Evolutionary conservation across 306 rosid genomes (phyloP), one percentile per base, ranked within the genome.

Genomic region (Neltuma alba): DNA sequence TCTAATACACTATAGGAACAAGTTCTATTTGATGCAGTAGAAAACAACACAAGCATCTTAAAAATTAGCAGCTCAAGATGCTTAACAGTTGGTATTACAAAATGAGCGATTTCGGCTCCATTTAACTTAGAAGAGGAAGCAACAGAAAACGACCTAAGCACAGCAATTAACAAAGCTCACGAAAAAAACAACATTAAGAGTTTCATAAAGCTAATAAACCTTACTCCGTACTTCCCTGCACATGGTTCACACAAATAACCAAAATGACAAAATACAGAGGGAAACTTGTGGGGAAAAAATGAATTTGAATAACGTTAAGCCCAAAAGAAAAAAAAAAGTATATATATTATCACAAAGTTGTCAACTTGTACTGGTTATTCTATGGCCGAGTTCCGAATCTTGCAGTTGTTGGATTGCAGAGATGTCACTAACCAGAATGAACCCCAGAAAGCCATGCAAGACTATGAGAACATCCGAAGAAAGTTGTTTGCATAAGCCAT

Each of bases 401-500:
- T 84, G 52, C 71, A 80, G 78, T 87, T 72, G 40, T 37, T 41
- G 82, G 70, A 80, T 75, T 21, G n/a, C 67, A 72, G 54, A 84
- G 76, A 82, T 70, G 23, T 70, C 48, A 48, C 69, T 57, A 50
- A 62, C 66, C 47, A 66, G 76, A 55, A 82, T 34, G 68, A 78
- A 31, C 61, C 83, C 67, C 44, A 52, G 58, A 84, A 78, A 28
- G 81, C 81, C 78, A 42, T 38, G 8, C 13, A 67, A 21, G 28
- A 73, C 55, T 76, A 93, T 87, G 89, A 89, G 82, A 91, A 93
- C 87, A 93, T 82, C 60, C 94, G 83, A 79, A 93, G 89, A 89
- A 96, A 96, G 93, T 96, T 93, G 82, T 91, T 96, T 44, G 99
- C 99, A 74, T 96, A 96, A 40, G 96, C 99, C 99, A 96, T 96